Evolutionary conservation across 129 eudicot species (phyloP), one percentile per base, ranked within the genome.

Genomic region (carrot (Daucus carota)): DNA sequence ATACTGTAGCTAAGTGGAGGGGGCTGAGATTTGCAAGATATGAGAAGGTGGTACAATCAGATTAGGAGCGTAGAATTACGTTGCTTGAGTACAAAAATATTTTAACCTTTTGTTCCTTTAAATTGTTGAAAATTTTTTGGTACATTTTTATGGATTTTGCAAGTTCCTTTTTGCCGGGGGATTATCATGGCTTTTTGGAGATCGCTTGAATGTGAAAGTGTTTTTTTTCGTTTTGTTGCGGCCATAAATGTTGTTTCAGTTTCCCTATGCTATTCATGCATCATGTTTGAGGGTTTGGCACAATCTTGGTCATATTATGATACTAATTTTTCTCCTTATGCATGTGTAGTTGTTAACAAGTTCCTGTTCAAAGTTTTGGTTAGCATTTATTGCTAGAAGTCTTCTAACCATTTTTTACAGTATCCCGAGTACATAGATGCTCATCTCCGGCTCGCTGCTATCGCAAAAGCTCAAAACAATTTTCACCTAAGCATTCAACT

Each of bases 371-470:
- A 17, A 31, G 69, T 70, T 31, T 54, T 36, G n/a, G 52, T 75
- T 50, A 47, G 60, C 46, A n/a, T 73, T 22, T 32, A 54, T 74
- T 32, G 45, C 43, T 70, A 62, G 22, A 70, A 33, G 50, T 72
- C 66, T 67, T 24, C 75, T 80, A 75, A 74, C 59, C 75, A 28
- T 33, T 47, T 69, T 81, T 47, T 82, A 43, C 92, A 95, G 99
- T 95, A 84, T 81, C 99, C 97, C 10, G 96, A 91, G 48, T 95
- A 95, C 74, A 82, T 85, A 54, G 99, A 95, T 88, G 97, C 99
- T 84, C 87, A 92, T 83, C 81, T 95, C 80, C 83, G 99, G 83
- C 97, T 95, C 74, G 99, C 99, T 54, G 93, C 99, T 63, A 89
- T 95, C 73, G 97, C 96, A 28, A 95, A 92, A 85, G 90, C 97